Evolutionary conservation across 768 basidiomycete species (phyloP), one percentile per base, ranked within the genome.

Genomic region (Leccinum subtestaceum): DNA sequence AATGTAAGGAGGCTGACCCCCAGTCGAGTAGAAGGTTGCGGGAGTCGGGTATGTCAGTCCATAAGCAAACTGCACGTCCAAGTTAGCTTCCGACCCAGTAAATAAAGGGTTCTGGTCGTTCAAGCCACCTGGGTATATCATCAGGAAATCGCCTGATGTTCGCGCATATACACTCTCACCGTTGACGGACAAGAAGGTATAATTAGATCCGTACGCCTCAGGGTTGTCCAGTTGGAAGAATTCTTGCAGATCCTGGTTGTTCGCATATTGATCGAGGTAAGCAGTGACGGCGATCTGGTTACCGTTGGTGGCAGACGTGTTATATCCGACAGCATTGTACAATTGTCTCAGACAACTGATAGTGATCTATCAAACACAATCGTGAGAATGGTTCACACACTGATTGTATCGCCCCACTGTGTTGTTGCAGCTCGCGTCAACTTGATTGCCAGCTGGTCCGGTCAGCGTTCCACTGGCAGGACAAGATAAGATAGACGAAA

Each of bases 11-110:
- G 87, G 85, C 5, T 75, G 62, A 5, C 89, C 88, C 17, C 76
- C 80, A 25, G 87, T 89, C 0, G 87, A 82, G 62, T 76, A 89
- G 62, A 85, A 86, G 5, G 80, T 83, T 8, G 74, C 76, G 5
- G 81, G 81, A 5, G 81, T 87, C 1, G 88, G 88, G 66, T 80
- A 81, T 6, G 85, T 77, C 27, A 91, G 56, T n/a, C 88, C 89
- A 59, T 81, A 85, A 1, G 81, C 85, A 68, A 84, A 87, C 65
- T 89, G 87, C 6, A 80, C 79, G 60, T 90, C 88, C 31, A 91
- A 72, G 60, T 86, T 79, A 3, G 88, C 89, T 69, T 92, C 90
- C 3, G 57, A 65, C 1, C 88, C 87, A 17, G 88, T 83, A 13
- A 75, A 70, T 0, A 70, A 70, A n/a, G 74, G 43, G 50, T 62